Evolutionary conservation across 1,139 yeast genomes (phyloP), one percentile per base, ranked within the genome.

Genomic region (Sugiyamaella xylanicola): DNA sequence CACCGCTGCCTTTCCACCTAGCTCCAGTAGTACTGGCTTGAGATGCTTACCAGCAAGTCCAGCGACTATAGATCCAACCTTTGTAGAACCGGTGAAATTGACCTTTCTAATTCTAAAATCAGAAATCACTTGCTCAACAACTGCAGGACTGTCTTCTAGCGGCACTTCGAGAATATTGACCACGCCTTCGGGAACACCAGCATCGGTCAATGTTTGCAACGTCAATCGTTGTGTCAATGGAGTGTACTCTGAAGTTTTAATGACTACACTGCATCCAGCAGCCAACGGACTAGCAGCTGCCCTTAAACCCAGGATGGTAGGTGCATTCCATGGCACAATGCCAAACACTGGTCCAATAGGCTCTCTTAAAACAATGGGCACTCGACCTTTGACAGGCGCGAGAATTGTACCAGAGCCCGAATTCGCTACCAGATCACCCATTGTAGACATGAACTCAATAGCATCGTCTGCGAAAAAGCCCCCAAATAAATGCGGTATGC

Each of bases 1-100:
- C 58, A 86, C 77, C n/a, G 96, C 91, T 17, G 93, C 85, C 69
- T 89, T 89, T 58, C 96, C 96, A 61, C 96, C 96, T 68, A 92
- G 86, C 74, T 89, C 96, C 65, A 89, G 69, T n/a, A 95, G 83
- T 36, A 87, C 85, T 8, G 90, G 89, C 72, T 88, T 89, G 65
- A 80, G 68, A 61, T 80, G 75, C 9, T 78, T 69, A 19, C 90
- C 79, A 22, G 95, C 95, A 53, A 81, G 76, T 56, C 73, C 71
- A 63, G 84, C 88, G 60, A 86, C 75, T 35, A 78, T 61, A 60
- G 78, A 76, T 59, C 92, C 92, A n/a, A 87, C 84, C 21, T 76
- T 77, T 0, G 80, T 76, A 15, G 81, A 77, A 11, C 82, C 83
- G 4, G 92, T 86, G 69, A 86, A 86, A 11, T 89, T 87, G 60